Base-by-base conservation (phyloP, 176 grass and related monocot genomes). In the Eleusine indica region DNA sequence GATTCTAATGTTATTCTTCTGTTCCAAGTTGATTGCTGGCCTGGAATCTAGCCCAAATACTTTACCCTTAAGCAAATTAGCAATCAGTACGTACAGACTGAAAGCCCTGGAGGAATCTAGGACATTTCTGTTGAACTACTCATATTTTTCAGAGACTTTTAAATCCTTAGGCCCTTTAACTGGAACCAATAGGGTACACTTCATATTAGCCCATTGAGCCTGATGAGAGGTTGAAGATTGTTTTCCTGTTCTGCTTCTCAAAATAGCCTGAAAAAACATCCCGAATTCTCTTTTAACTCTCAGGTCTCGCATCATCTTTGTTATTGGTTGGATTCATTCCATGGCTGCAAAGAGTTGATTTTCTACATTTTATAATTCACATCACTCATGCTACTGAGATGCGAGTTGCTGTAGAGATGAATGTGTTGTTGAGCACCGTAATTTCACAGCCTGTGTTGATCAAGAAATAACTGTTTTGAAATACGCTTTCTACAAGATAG, bases 1-100 rank as follows among this genome's bases (percentile, higher is more conserved):
- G 77, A 76, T 85, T 81, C 71, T 76, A 47, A 81, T 21, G 9
- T 66, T 84, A 32, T 70, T 88, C 11, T 84, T 80, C 28, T 81
- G 66, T 64, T 52, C 65, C 6, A 57, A 10, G 7, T n/a, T 61
- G 57, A 28, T 3, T 28, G 7, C 58, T 62, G 58, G 58, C 15
- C 22, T 21, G 61, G 78, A 61, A 68, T 82, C 16, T 64, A 32
- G 66, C 79, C 51, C 77, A 39, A 64, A 47, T 82, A 52, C 40
- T 82, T 39, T 81, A 81, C 80, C 14, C 21, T 52, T 30, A 38
- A 66, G 51, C 3, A 53, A 53, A 53, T 53, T 54, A 79, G 29
- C 35, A 51, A 79, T 72, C 14, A 63, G 41, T n/a, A 71, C 13
- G 42, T 15, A 72, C 56, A 21, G 64, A 41, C 13, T 47, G 4